phyloP scores from a whole-genome alignment of 2,329 filamentous ascomycete species.

The Pestalotiopsis sp. region DNA sequence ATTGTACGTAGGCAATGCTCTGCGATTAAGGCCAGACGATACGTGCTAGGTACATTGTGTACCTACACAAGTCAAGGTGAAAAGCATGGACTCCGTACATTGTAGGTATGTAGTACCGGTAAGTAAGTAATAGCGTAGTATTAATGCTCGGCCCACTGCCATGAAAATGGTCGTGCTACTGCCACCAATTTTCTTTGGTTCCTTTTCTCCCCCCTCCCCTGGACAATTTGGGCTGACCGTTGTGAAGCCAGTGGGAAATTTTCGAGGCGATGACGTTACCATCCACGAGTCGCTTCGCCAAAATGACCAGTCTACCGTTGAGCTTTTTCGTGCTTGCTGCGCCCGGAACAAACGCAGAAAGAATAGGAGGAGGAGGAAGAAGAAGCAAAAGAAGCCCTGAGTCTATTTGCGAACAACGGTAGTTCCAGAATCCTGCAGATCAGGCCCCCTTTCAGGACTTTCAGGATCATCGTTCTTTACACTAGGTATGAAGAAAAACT shows the following conservation, averaged over 20 bases:
- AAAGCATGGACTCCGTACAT: neutral
- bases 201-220: neutral
- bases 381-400: too few relatives aligned
- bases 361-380: too few relatives aligned
- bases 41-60: neutral
- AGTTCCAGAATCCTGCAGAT: neutral
- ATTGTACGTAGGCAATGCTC: too few relatives aligned
- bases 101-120: neutral
- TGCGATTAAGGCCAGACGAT: too few relatives aligned
- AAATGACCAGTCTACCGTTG: neutral
- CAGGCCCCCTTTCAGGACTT: neutral
- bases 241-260: conserved; percentile 3
- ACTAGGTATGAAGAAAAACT: neutral
- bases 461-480: neutral
- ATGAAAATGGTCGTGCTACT: neutral
- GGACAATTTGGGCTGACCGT: neutral
- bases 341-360: neutral
- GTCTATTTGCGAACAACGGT: neutral
- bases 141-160: neutral
- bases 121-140: neutral
- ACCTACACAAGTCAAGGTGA: neutral
- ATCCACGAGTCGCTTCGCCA: neutral
- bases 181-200: neutral
- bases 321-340: neutral
- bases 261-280: conserved; percentile 6